Conservation (phyloP, 331 rosid genomes). For the Rosa hybrid region DNA sequence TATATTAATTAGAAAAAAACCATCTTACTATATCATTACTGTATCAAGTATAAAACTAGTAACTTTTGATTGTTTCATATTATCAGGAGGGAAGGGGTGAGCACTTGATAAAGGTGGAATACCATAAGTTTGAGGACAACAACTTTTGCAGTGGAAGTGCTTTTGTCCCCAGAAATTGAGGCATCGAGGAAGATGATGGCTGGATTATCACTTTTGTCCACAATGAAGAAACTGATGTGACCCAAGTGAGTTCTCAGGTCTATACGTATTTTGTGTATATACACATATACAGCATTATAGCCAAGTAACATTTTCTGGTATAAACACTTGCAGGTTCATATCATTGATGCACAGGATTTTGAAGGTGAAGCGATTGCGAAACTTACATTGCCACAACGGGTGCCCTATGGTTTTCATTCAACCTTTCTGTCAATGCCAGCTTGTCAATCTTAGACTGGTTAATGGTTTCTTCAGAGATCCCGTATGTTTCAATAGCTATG, state of each 20-base stretch:
- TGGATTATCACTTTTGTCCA: conserved; percentile 80
- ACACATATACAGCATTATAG: background rate
- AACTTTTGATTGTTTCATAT: background rate
- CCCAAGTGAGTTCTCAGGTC: conserved; percentile 11
- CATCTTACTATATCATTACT: background rate
- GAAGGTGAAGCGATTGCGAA: conserved; percentile 40
- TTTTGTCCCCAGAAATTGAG: conserved; percentile 48
- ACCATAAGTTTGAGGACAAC: conserved; percentile 58
- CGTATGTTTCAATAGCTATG: background rate
- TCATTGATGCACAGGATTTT: conserved; percentile 55
- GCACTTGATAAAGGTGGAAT: conserved; percentile 41
- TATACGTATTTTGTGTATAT: background rate
- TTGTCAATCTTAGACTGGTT: background rate
- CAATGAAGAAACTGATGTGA: conserved; percentile 24
- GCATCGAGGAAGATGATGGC: conserved; percentile 74
- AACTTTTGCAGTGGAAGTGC: conserved; percentile 62
- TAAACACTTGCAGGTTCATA: conserved; percentile 38
- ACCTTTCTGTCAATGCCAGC: conserved; percentile 50
- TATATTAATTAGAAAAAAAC: background rate
- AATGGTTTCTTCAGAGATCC: background rate
- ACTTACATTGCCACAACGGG: conserved; percentile 58
- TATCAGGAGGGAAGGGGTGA: background rate
- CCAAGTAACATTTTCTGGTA: background rate
- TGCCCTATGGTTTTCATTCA: conserved; percentile 78
- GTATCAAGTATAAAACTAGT: background rate